These are phyloP conservation scores for Moniliella sp. DNA, from an alignment of 1,284 basidiomycete species.

Conservation along the genomic window DNA sequence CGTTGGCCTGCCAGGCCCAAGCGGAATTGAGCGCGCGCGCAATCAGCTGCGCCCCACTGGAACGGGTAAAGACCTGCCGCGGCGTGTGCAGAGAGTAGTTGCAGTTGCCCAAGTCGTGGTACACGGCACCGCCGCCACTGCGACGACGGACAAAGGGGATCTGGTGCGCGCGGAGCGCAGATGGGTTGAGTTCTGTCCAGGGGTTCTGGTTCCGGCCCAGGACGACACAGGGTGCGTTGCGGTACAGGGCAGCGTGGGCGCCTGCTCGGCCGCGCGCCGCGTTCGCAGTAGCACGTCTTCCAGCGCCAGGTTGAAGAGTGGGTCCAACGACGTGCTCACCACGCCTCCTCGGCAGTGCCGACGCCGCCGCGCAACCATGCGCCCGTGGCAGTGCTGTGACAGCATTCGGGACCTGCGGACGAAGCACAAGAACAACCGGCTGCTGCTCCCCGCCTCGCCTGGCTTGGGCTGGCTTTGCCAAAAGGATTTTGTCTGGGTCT, in stretches of 20 bases:
- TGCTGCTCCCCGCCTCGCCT: too few species aligned
- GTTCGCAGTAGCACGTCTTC: conserved; percentile 53
- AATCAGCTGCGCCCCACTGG: conserved; percentile 56
- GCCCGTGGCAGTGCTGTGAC: too few species aligned
- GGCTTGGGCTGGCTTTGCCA: too few species aligned
- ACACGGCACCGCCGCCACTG: conserved; percentile 92
- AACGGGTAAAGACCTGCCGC: conserved; percentile 55
- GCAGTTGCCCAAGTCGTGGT: conserved; percentile 86
- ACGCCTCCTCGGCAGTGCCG: too few species aligned
- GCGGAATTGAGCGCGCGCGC: conserved; percentile 57
- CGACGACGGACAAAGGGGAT: conserved; percentile 64
- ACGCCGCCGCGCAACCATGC: too few species aligned
- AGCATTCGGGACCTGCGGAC: too few species aligned
- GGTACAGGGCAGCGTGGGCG: conserved; percentile 44
- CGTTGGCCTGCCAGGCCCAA: too few species aligned
- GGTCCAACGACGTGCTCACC: conserved; percentile 58
- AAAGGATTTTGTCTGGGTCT: too few species aligned
- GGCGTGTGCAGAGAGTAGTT: conserved; percentile 89
- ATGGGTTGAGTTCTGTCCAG: conserved; percentile 80
- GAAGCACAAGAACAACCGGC: too few species aligned
- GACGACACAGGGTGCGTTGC: conserved; percentile 70
- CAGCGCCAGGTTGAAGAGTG: conserved; percentile 76
- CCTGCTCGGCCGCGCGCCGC: too few species aligned
- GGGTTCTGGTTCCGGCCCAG: conserved; percentile 94
- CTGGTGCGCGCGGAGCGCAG: conserved; percentile 38